A percentile compares a stretch with the other conserved stretches of the same genome.
phyloP scores from a whole-genome alignment of 2,329 filamentous ascomycete species.

The Magnaporthiopsis poae region DNA sequence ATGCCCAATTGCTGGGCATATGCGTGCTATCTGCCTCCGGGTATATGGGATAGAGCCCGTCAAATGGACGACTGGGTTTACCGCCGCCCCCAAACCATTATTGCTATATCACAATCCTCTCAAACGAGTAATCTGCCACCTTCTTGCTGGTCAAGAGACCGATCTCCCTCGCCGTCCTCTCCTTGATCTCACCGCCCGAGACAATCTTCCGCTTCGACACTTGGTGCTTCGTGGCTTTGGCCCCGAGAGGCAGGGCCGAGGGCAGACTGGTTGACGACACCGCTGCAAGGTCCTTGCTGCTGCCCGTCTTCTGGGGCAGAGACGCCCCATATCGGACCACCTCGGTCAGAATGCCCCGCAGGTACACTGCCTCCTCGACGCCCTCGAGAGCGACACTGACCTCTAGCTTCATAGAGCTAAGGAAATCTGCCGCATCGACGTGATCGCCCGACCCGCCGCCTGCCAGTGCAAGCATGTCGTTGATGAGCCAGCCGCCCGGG shows the following conservation, averaged over 20 bases:
- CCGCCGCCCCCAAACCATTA: no score
- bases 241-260: constrained; percentile 59
- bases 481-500: constrained; percentile 62
- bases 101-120: constrained; percentile 58
- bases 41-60: neutral
- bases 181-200: constrained; percentile 58
- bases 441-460: constrained; percentile 29
- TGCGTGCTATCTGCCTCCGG: neutral
- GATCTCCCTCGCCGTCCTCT: constrained; percentile 61
- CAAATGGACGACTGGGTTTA: neutral
- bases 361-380: constrained; percentile 56
- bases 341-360: constrained; percentile 56
- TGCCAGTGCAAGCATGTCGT: constrained; percentile 40
- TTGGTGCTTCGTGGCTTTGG: constrained; percentile 46
- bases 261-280: constrained; percentile 33
- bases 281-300: constrained; percentile 15
- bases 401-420: constrained; percentile 57
- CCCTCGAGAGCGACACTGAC: constrained; percentile 63
- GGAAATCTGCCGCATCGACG: constrained; percentile 51
- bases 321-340: constrained; percentile 47
- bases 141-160: constrained; percentile 69
- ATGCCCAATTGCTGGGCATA: neutral
- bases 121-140: constrained; percentile 73
- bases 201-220: constrained; percentile 50
- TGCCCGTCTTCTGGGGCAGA: constrained; percentile 5